These are phyloP conservation scores for Pseudocohnilembus persalinus DNA, from an alignment of 169 alveolate species.

Conservation along the genomic window DNA sequence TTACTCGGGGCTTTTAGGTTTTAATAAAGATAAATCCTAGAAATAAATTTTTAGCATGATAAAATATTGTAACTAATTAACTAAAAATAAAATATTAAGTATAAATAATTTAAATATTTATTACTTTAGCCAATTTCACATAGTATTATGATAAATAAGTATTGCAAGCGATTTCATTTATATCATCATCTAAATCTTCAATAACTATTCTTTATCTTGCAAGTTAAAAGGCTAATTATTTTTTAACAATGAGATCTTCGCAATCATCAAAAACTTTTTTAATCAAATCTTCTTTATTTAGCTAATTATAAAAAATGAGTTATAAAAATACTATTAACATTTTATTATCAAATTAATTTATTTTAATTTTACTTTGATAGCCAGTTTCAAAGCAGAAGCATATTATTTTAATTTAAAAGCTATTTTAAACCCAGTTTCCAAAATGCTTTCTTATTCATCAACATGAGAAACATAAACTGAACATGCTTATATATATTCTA, in stretches of 20 bases:
- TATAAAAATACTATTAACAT: no score
- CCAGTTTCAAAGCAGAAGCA: slow-evolving; percentile 84
- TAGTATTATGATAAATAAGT: slow-evolving; percentile 85
- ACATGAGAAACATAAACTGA: slow-evolving; percentile 80
- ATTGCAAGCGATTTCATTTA: slow-evolving; percentile 81
- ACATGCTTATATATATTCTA: slow-evolving; percentile 65
- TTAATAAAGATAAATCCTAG: slow-evolving; percentile 31
- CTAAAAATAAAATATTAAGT: no score
- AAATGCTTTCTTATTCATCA: slow-evolving; percentile 71
- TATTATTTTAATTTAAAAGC: slow-evolving; percentile 63
- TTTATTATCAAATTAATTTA: no score
- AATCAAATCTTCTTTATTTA: slow-evolving; percentile 65
- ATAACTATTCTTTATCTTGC: slow-evolving; percentile 71
- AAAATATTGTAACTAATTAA: no score
- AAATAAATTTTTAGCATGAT: neutral
- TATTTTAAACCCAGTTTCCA: slow-evolving; percentile 60
- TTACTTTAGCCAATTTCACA: slow-evolving; percentile 82
- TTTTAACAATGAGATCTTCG: slow-evolving; percentile 52
- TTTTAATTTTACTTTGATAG: slow-evolving; percentile 36
- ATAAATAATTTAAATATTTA: no score
- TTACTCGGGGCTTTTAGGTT: slow-evolving; percentile 95
- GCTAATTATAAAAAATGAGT: slow-evolving; percentile 15
- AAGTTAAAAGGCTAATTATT: slow-evolving; percentile 74
- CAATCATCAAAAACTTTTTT: slow-evolving; percentile 63
- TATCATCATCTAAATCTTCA: slow-evolving; percentile 65